Conservation (phyloP, 192 early-diverging fungal species). For the Backusella psychrophila region DNA sequence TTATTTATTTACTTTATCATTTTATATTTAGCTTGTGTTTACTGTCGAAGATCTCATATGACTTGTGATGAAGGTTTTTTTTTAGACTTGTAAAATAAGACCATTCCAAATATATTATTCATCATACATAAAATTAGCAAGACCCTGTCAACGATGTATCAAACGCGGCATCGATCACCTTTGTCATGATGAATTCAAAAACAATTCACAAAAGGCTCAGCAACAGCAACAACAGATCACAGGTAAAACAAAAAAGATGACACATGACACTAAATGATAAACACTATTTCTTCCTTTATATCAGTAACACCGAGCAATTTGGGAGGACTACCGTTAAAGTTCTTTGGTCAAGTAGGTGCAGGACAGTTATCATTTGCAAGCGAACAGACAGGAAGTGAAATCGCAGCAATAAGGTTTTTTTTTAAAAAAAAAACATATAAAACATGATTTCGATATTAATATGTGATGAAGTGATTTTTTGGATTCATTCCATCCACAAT, state of each 20-base stretch:
- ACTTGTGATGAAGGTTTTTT: slow-evolving; percentile 81
- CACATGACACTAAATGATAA: neutral
- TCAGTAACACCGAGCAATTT: slow-evolving; percentile 24
- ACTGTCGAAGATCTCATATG: slow-evolving; percentile 86
- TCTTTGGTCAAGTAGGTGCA: slow-evolving; percentile 34
- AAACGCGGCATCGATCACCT: slow-evolving; percentile 90
- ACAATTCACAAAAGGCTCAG: slow-evolving; percentile 18
- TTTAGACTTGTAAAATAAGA: neutral
- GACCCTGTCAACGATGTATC: slow-evolving; percentile 93
- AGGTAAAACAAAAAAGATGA: neutral
- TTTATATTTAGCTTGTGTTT: slow-evolving; percentile 73
- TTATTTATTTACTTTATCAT: neutral
- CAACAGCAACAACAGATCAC: slow-evolving; percentile 18
- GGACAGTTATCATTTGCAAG: slow-evolving; percentile 70
- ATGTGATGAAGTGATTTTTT: slow-evolving; percentile 43
- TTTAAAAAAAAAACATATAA: too few relatives aligned
- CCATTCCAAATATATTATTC: neutral
- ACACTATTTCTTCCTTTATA: neutral
- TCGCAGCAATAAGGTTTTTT: slow-evolving; percentile 57
- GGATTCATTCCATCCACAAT: slow-evolving; percentile 45
- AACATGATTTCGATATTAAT: too few relatives aligned
- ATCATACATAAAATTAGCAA: slow-evolving; percentile 10
- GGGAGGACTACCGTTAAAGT: slow-evolving; percentile 32
- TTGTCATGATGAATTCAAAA: slow-evolving; percentile 83
- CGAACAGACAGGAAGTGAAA: slow-evolving; percentile 76